phyloP scores from a whole-genome alignment of 345 rosid genomes.

The Bretschneidera sinensis region DNA sequence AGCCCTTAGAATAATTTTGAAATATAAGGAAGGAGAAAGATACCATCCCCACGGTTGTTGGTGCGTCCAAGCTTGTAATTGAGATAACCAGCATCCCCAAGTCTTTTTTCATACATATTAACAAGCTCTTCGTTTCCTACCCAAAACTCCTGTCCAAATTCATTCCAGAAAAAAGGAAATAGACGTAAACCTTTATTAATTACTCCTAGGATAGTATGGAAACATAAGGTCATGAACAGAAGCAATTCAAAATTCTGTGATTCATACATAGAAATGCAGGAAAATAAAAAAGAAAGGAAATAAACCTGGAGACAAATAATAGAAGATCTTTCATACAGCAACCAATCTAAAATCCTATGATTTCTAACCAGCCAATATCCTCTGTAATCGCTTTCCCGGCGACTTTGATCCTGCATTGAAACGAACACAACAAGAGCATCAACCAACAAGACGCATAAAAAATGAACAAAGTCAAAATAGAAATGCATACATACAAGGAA shows the following conservation, averaged over 20 bases:
- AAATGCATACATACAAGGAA: not conserved
- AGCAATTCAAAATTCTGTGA: no score
- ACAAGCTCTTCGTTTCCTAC: slow-evolving; percentile 87
- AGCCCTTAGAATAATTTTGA: no score
- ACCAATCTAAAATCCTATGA: slow-evolving; percentile 71
- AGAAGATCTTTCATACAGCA: slow-evolving; percentile 74
- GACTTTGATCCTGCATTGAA: slow-evolving; percentile 45
- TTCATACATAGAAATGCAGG: not conserved
- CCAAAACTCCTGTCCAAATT: slow-evolving; percentile 73
- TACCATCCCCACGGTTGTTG: slow-evolving; percentile 96
- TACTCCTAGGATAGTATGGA: no score
- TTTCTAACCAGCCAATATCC: slow-evolving; percentile 72
- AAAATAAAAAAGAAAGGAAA: not conserved
- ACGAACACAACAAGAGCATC: not conserved
- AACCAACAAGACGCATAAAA: not conserved
- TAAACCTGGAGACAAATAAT: slow-evolving; percentile 90
- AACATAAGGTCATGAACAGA: not conserved
- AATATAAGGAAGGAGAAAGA: not conserved
- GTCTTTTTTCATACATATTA: slow-evolving; percentile 71
- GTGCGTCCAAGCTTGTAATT: slow-evolving; percentile 79
- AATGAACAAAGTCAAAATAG: no score
- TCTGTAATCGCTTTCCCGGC: slow-evolving; percentile 74
- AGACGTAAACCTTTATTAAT: not conserved
- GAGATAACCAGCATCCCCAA: slow-evolving; percentile 79
- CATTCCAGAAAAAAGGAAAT: not conserved